phyloP scores from a whole-genome alignment of 2,329 filamentous ascomycete genomes.

The Elsinoe arachidis region DNA sequence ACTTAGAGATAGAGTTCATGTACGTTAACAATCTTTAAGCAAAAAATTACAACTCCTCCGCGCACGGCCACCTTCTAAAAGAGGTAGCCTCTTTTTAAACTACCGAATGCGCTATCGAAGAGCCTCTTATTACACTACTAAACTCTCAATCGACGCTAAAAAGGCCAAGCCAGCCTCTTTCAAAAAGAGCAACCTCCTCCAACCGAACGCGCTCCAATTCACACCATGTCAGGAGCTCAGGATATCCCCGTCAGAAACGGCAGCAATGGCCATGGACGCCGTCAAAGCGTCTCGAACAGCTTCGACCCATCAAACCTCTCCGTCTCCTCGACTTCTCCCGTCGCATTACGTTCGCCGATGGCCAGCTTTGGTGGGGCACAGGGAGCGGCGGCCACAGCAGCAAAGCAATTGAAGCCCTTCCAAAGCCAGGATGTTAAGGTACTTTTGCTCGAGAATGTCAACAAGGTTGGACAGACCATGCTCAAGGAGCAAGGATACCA shows the following conservation, averaged over 20 bases:
- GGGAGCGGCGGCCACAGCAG: constrained; percentile 36
- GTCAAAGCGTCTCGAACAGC: constrained; percentile 28
- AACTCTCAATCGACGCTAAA: no score
- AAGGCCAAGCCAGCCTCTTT: no score
- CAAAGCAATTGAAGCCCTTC: constrained; percentile 88
- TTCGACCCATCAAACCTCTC: constrained; percentile 39
- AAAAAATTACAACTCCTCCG: no score
- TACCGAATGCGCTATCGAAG: no score
- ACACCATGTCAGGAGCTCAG: constrained; percentile 26
- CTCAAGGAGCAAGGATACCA: constrained; percentile 84
- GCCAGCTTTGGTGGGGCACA: constrained; percentile 42
- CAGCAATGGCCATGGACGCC: constrained; percentile 17
- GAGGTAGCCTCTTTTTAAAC: no score
- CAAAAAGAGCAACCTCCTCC: no score
- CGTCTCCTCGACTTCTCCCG: constrained; percentile 58
- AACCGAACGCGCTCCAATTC: background rate
- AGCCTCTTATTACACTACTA: no score
- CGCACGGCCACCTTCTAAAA: no score
- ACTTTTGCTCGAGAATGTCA: constrained; percentile 89
- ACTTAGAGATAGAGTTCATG: no score
- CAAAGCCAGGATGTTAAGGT: constrained; percentile 95
- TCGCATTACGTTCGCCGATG: constrained; percentile 65
- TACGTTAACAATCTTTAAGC: no score
- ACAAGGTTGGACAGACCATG: constrained; percentile 78
- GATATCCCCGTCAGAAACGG: constrained; percentile 28